These are phyloP conservation scores for Macrotyloma uniflorum DNA, from an alignment of 306 rosid species.

Conservation along the genomic window DNA sequence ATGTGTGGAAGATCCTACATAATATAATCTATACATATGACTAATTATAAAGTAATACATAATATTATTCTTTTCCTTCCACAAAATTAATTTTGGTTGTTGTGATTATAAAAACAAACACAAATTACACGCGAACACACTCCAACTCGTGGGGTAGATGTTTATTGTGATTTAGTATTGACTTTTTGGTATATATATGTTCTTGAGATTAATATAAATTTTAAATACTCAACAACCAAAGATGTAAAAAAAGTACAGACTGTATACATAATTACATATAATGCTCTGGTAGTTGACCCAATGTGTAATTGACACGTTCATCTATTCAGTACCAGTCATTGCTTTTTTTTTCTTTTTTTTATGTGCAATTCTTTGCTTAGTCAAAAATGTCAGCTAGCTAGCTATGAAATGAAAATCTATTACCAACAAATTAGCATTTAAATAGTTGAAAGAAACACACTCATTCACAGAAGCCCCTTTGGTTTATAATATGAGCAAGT, in stretches of 20 bases:
- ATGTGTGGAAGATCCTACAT: too few relatives aligned
- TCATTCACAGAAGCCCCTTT: neutral
- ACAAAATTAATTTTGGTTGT: too few relatives aligned
- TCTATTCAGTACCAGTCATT: neutral
- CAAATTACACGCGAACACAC: neutral
- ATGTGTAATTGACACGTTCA: neutral
- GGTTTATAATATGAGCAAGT: neutral
- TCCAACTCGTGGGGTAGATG: neutral
- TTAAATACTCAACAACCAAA: neutral
- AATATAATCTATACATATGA: too few relatives aligned
- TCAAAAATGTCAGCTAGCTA: neutral
- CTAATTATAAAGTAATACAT: too few relatives aligned
- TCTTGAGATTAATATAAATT: neutral
- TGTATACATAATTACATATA: neutral
- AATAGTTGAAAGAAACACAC: neutral
- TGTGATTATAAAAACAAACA: too few relatives aligned
- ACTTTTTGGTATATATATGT: neutral
- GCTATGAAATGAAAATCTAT: neutral
- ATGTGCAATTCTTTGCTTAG: neutral
- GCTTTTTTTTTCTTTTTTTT: neutral
- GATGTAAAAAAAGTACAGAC: neutral
- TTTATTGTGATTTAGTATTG: neutral
- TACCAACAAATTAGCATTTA: neutral
- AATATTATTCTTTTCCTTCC: neutral
- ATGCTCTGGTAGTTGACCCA: conserved; percentile 2